Conservation (phyloP, 208 protist genomes). For the Leishmania mexicana region DNA sequence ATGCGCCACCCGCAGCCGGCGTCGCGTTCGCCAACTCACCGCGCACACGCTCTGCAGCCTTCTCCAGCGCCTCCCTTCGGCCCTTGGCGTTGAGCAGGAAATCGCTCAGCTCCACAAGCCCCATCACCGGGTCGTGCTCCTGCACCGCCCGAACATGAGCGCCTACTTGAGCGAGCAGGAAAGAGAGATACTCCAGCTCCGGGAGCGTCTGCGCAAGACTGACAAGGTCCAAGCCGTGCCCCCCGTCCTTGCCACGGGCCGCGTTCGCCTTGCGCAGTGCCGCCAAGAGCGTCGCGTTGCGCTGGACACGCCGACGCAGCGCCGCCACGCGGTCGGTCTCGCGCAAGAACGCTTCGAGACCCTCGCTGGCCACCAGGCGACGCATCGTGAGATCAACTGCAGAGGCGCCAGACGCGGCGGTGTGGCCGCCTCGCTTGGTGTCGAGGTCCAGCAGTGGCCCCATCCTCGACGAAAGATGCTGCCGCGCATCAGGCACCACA, state of each 20-base stretch:
- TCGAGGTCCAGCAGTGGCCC: conserved; percentile 10
- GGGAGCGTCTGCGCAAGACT: conserved; percentile 22
- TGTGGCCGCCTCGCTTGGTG: background rate
- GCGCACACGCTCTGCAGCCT: conserved; percentile 17
- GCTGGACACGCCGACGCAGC: conserved; percentile 12
- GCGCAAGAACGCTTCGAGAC: conserved; percentile 14
- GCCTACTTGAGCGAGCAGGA: conserved; percentile 19
- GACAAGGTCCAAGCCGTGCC: background rate
- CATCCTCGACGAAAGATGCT: background rate
- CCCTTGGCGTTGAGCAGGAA: conserved; percentile 30
- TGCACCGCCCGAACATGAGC: conserved; percentile 27
- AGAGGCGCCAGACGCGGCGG: background rate
- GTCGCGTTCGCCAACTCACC: background rate
- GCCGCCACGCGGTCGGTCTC: conserved; percentile 9
- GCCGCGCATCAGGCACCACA: conserved; percentile 3
- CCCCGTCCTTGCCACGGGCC: background rate
- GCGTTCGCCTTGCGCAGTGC: background rate
- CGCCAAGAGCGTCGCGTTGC: conserved; percentile 21
- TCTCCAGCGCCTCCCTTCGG: conserved; percentile 19
- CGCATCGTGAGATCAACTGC: background rate
- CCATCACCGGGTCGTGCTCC: conserved; percentile 17
- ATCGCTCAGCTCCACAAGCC: conserved; percentile 29
- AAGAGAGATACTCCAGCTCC: conserved; percentile 21
- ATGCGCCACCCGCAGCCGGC: background rate
- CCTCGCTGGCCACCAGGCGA: background rate